Conservation (phyloP, 352 stramenopile species). For the Thalassiosira mediterranea region DNA sequence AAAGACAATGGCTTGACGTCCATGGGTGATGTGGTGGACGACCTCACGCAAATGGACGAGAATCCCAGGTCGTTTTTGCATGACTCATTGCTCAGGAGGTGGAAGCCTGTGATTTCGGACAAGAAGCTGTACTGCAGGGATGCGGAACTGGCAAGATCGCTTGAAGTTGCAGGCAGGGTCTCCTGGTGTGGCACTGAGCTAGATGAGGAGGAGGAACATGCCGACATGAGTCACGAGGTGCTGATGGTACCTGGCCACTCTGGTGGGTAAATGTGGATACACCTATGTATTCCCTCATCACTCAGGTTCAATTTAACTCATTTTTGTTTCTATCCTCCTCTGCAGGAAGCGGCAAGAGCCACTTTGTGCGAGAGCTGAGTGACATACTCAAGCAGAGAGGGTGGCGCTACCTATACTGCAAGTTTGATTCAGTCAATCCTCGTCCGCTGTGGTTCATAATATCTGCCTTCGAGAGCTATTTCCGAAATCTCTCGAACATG, state of each 20-base stretch:
- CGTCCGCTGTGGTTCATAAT: conserved; percentile 10
- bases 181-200: too few relatives aligned
- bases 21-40: conserved; percentile 10
- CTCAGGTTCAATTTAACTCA: neutral
- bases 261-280: too few relatives aligned
- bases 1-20: neutral
- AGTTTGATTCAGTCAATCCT: conserved; percentile 25
- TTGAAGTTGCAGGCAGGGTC: conserved; percentile 10
- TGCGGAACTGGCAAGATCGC: neutral
- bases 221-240: neutral
- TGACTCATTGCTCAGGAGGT: conserved; percentile 9
- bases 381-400: conserved; percentile 8
- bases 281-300: neutral
- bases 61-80: conserved; percentile 20
- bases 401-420: conserved; percentile 31
- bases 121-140: conserved; percentile 38
- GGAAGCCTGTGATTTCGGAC: conserved; percentile 1
- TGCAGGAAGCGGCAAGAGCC: conserved; percentile 21
- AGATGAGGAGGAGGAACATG: neutral
- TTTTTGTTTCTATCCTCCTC: neutral
- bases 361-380: conserved; percentile 19
- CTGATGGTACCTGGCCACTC: neutral
- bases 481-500: too few relatives aligned
- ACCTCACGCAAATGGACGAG: conserved; percentile 24
- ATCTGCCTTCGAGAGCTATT: conserved; percentile 33